Percentiles rank a stretch among this genome's conserved stretches.
phyloP scores from a whole-genome alignment of 2,329 filamentous ascomycete genomes.

The Neurospora sp. region DNA sequence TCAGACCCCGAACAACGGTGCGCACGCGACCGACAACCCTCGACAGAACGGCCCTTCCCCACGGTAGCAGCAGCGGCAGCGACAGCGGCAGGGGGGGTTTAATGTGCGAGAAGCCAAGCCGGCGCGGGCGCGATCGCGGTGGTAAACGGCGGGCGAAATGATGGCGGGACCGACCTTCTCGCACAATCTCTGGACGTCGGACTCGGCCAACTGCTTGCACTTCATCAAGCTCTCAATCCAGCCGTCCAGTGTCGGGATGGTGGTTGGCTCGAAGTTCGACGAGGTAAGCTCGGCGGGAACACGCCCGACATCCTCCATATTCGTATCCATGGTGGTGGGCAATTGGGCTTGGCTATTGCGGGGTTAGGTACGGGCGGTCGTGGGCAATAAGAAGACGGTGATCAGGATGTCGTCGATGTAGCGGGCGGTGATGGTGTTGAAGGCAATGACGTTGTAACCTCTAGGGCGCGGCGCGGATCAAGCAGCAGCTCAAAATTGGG shows the following conservation, averaged over 20 bases:
- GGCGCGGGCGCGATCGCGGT: not conserved
- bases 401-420: slow-evolving; percentile 2
- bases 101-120: not conserved
- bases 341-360: slow-evolving; percentile 9
- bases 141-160: not conserved
- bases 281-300: slow-evolving; percentile 70
- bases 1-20: slow-evolving; percentile 4
- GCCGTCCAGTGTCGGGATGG: slow-evolving; percentile 86
- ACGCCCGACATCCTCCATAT: slow-evolving; percentile 96
- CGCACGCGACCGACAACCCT: slow-evolving; percentile 21
- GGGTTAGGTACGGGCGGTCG: slow-evolving; percentile 9
- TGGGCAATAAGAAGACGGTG: slow-evolving; percentile 3
- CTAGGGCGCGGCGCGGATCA: slow-evolving; percentile 17
- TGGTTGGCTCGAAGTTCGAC: slow-evolving; percentile 62
- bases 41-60: not conserved
- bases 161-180: slow-evolving; percentile 63
- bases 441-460: slow-evolving; percentile 18
- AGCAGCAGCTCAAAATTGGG: slow-evolving; percentile 18
- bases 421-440: slow-evolving; percentile 7
- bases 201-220: slow-evolving; percentile 95
- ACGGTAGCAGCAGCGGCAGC: not conserved
- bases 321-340: slow-evolving; percentile 68
- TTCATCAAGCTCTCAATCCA: slow-evolving; percentile 98
- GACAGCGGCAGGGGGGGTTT: not conserved
- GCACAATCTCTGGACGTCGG: slow-evolving; percentile 91